phyloP scores from a whole-genome alignment of 1,284 basidiomycete genomes.

The Cryptococcus wingfieldii region DNA sequence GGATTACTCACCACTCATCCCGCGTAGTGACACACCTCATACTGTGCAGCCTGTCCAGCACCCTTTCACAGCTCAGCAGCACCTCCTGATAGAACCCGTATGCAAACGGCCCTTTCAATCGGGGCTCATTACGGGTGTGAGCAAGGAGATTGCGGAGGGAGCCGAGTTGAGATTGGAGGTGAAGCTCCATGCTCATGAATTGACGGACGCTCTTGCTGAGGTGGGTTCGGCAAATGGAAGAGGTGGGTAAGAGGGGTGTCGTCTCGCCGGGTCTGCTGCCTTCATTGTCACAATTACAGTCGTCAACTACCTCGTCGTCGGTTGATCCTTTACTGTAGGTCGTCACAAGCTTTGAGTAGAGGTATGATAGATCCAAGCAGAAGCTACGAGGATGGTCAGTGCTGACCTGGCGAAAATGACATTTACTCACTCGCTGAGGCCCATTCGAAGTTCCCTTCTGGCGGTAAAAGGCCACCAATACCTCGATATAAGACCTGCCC shows the following conservation, averaged over 20 bases:
- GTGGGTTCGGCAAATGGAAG: constrained; percentile 21
- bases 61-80: constrained; percentile 78
- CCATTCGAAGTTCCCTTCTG: constrained; percentile 74
- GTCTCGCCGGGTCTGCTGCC: constrained; percentile 9
- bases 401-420: background rate
- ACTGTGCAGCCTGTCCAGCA: constrained; percentile 79
- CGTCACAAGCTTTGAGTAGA: constrained; percentile 48
- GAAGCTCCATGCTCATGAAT: constrained; percentile 92
- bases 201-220: constrained; percentile 57
- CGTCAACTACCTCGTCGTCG: background rate
- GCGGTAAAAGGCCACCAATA: constrained; percentile 96
- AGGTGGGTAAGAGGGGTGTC: constrained; percentile 5
- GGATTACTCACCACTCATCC: constrained; percentile 71
- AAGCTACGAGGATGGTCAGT: constrained; percentile 27
- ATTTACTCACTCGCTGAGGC: constrained; percentile 71
- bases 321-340: constrained; percentile 30
- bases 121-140: constrained; percentile 87
- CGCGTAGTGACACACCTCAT: constrained; percentile 93
- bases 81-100: constrained; percentile 74
- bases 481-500: constrained; percentile 80
- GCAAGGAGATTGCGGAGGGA: constrained; percentile 73
- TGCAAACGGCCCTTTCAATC: constrained; percentile 90
- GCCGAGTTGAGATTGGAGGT: constrained; percentile 84
- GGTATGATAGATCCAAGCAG: constrained; percentile 48
- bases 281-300: background rate